Base-by-base conservation (phyloP, 495 filamentous ascomycete species). In the Xylaria grammica region DNA sequence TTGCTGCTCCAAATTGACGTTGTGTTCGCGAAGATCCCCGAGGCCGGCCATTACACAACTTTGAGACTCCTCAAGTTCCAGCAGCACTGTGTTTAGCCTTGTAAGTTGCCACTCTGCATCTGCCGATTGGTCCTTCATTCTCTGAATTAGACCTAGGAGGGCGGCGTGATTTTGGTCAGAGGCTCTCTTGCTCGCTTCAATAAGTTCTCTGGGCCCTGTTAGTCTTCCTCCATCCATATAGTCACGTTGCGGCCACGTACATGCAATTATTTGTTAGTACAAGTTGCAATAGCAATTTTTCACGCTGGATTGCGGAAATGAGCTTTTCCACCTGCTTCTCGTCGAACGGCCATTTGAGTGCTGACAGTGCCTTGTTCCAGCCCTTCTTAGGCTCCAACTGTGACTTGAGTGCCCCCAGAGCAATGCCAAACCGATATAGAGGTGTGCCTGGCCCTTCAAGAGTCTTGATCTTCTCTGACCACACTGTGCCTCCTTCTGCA, bases 211-310 rank as follows among this genome's bases (percentile, higher is more conserved):
- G 22, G 1, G 15, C 24, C 15, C 11, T 50, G 46, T 50, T 29
- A 50, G 13, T 5, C 0, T 50, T 50, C 11, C 34, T 29, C 19
- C 20, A 50, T 27, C 11, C 22, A 27, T 29, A 4, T 26, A 27
- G 6, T 50, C 24, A 29, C 17, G 22, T 15, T 26, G 22, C 4
- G 6, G 10, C 17, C 46, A 50, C 46, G 3, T 50, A 50, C 46
- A 50, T 27, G 46, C 46, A 50, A 27, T 29, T 29, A 10, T 29
- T 50, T 9, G 46, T 50, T 11, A 50, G 46, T 50, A 24, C 24
- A 26, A 50, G 46, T 29, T 50, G 46, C 24, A 50, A 27, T 50
- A 50, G 46, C 24, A 11, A 50, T 27, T 27, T 50, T 50, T 50
- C 46, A 27, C 46, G 46, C 11, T 50, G 46, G 24, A 50, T 50